phyloP scores from a whole-genome alignment of 495 filamentous ascomycete genomes.

The Cladorrhinum samala region DNA sequence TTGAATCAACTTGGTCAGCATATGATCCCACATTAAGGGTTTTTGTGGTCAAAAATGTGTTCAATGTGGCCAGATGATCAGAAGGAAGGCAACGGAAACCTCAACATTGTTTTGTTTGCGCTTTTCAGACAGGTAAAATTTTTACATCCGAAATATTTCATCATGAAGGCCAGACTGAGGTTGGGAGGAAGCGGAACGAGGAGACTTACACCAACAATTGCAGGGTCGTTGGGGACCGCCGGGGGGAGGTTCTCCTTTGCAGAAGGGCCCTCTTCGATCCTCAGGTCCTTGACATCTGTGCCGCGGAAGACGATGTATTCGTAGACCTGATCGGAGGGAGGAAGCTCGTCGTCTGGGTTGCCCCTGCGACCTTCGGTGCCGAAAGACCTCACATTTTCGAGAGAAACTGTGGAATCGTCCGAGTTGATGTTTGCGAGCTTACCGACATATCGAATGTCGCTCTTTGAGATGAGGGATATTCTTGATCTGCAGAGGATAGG shows the following conservation, averaged over 20 bases:
- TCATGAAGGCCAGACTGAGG: slow-evolving; percentile 46
- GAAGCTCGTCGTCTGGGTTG: slow-evolving; percentile 71
- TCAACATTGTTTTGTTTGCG: slow-evolving; percentile 86
- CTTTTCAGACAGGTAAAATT: slow-evolving; percentile 69
- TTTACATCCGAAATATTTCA: slow-evolving; percentile 85
- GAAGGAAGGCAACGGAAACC: slow-evolving; percentile 99
- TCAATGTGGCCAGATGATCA: slow-evolving; percentile 49
- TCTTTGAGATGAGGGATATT: slow-evolving; percentile 91
- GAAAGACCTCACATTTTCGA: slow-evolving; percentile 88
- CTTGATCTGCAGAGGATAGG: slow-evolving; percentile 47
- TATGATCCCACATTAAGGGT: slow-evolving; percentile 3
- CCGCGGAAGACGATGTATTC: slow-evolving; percentile 99
- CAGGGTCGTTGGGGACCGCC: slow-evolving; percentile 86
- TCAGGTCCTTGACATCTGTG: slow-evolving; percentile 96
- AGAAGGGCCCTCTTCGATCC: slow-evolving; percentile 69
- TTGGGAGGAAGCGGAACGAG: background rate
- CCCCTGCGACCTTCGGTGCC: slow-evolving; percentile 86
- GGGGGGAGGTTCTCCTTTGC: slow-evolving; percentile 68
- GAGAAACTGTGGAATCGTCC: slow-evolving; percentile 88
- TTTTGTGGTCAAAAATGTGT: slow-evolving; percentile 1
- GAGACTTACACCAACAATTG: slow-evolving; percentile 89
- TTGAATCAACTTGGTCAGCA: slow-evolving; percentile 28
- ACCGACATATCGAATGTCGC: slow-evolving; percentile 96
- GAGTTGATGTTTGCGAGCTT: slow-evolving; percentile 97
- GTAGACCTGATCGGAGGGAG: slow-evolving; percentile 77